Evolutionary conservation across 2,329 filamentous ascomycete genomes (phyloP).

Genomic region (Hymenoscyphus fructigenus): DNA sequence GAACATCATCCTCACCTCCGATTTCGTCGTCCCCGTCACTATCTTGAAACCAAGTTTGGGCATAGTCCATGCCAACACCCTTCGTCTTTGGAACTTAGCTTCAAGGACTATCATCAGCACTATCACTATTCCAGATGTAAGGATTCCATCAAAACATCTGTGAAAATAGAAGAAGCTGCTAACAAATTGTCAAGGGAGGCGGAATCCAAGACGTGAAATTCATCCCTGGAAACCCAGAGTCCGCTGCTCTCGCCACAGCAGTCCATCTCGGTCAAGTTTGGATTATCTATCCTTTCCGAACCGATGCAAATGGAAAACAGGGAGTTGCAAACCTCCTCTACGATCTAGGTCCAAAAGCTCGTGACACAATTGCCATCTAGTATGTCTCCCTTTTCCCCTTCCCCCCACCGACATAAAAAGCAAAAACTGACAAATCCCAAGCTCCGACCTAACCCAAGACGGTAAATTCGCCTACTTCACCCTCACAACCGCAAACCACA

Average conservation of each 20-base stretch:
- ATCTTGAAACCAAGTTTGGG: conserved; percentile 59
- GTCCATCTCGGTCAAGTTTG: conserved; percentile 60
- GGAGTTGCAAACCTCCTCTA: conserved; percentile 58
- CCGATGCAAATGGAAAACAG: conserved; percentile 53
- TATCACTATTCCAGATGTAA: conserved; percentile 57
- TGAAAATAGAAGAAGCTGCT: no score
- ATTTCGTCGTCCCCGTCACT: conserved; percentile 61
- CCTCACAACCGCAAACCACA: conserved; percentile 60
- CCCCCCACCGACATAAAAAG: no score
- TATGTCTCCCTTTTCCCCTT: conserved; percentile 20
- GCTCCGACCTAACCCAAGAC: conserved; percentile 57
- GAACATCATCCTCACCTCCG: conserved; percentile 58
- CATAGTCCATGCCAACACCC: conserved; percentile 54
- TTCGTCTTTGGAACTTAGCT: conserved; percentile 58
- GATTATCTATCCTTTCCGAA: conserved; percentile 64
- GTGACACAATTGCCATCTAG: conserved; percentile 58
- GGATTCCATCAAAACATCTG: no score
- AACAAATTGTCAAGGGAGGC: conserved; percentile 40
- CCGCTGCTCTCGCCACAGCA: conserved; percentile 58
- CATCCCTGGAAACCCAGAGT: conserved; percentile 59
- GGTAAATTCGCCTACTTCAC: conserved; percentile 60
- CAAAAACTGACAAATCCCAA: conserved; percentile 16
- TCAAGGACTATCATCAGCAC: conserved; percentile 56
- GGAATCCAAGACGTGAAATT: conserved; percentile 67
- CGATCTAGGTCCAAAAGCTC: conserved; percentile 56